Evolutionary conservation across 202 grass and related monocot genomes (phyloP), one percentile per base, ranked within the genome.

Genomic region (Carex arenaria): DNA sequence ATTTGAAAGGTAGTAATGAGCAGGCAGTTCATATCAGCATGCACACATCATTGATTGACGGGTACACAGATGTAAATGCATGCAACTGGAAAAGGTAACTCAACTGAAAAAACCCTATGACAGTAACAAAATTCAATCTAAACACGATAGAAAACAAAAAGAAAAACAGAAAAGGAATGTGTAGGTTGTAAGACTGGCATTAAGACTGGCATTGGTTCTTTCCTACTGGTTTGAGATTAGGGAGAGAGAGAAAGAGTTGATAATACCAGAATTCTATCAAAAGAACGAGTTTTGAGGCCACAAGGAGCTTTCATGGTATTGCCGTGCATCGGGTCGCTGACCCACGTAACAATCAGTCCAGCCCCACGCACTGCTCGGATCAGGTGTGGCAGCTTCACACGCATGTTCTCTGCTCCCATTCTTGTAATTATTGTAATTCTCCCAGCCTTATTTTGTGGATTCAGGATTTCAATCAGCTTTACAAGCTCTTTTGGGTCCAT

Each of bases 351-450:
- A 62, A 88, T 82, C 84, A 93, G 84, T 4, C 94, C 94, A 78
- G 94, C 94, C 73, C 86, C 89, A 61, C 89, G 87, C 11, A 97
- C 94, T 31, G 89, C 91, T 5, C 94, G 89, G 84, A 97, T 97
- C 62, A 93, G 80, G 80, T 90, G 94, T 79, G 94, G 91, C 51
- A 97, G 86, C 67, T 93, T 97, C 67, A 91, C 94, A 52, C 91
- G 92, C 94, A 97, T 97, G 86, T 93, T 97, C 83, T 97, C 94
- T 62, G 94, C 91, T 17, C 91, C 94, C 94, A 93, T 97, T 79
- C 94, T 91, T 7, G 85, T 64, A 57, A 97, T 89, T 60, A 97
- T 72, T 32, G 91, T 93, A 66, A 97, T 89, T 84, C 94, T 97
- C 65, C 94, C 94, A n/a, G 94, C 87, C 75, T 86, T 91, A 61